phyloP scores from a whole-genome alignment of 140 eudicot species.

The Anethum foeniculum region DNA sequence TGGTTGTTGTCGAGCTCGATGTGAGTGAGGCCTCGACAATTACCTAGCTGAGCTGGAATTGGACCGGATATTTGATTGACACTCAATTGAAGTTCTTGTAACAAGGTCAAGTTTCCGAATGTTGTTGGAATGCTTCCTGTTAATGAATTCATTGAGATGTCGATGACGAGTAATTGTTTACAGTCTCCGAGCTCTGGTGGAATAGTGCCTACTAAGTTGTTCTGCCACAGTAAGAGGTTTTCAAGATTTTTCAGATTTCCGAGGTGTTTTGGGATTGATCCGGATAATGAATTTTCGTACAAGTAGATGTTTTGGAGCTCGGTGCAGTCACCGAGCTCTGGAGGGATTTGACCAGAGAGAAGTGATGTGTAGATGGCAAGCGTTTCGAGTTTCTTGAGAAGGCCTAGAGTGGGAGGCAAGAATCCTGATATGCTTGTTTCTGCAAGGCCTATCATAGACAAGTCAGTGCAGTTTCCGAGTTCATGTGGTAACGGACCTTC shows the following conservation, averaged over 20 bases:
- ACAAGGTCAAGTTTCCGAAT: slow-evolving; percentile 43
- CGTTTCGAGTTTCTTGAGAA: slow-evolving; percentile 58
- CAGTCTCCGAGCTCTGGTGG: slow-evolving; percentile 79
- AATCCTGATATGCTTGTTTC: slow-evolving; percentile 83
- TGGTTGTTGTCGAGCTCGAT: slow-evolving; percentile 84
- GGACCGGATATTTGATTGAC: slow-evolving; percentile 71
- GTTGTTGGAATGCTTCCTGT: slow-evolving; percentile 63
- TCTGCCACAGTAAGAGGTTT: slow-evolving; percentile 73
- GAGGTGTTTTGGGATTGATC: slow-evolving; percentile 57
- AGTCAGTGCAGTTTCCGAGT: slow-evolving; percentile 60
- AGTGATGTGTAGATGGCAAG: slow-evolving; percentile 76
- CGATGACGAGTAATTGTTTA: slow-evolving; percentile 37
- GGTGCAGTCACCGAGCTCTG: slow-evolving; percentile 72
- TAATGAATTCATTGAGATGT: slow-evolving; percentile 60
- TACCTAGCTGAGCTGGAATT: slow-evolving; percentile 56
- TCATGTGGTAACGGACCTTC: slow-evolving; percentile 65
- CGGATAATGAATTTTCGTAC: slow-evolving; percentile 73
- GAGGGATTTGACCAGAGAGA: slow-evolving; percentile 83
- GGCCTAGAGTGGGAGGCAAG: slow-evolving; percentile 61
- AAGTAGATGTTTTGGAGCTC: slow-evolving; percentile 50
- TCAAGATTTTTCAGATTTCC: slow-evolving; percentile 57
- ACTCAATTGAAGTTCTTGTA: slow-evolving; percentile 79
- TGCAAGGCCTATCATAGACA: slow-evolving; percentile 68
- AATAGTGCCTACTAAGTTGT: slow-evolving; percentile 57
- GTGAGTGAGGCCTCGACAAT: slow-evolving; percentile 64